phyloP scores from a whole-genome alignment of 176 grass and related monocot genomes.

The Aegilops umbellulata region DNA sequence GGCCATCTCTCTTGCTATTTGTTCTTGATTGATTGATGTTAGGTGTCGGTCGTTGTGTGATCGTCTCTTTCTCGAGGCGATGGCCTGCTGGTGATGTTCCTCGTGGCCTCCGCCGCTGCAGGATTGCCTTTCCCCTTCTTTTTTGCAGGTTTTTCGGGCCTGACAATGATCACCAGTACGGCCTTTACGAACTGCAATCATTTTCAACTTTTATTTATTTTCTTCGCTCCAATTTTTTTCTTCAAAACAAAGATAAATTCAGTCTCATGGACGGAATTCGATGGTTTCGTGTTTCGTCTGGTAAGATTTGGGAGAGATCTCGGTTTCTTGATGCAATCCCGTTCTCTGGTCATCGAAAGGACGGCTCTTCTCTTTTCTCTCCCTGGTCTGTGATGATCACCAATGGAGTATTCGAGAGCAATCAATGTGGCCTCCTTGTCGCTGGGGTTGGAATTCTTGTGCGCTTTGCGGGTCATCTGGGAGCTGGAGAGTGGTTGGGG shows the following conservation, averaged over 20 bases:
- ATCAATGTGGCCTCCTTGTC: slow-evolving; percentile 38
- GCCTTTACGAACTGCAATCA: background rate
- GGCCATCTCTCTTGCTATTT: background rate
- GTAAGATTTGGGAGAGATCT: background rate
- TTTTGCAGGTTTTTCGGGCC: slow-evolving; percentile 10
- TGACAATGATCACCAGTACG: background rate
- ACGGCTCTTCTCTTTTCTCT: background rate
- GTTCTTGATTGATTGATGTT: background rate
- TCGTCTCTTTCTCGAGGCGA: background rate
- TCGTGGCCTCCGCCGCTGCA: background rate
- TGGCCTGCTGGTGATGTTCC: background rate
- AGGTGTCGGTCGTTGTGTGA: background rate
- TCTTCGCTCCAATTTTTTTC: background rate
- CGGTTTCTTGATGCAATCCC: background rate
- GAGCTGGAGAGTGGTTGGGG: slow-evolving; percentile 40
- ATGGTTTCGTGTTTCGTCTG: background rate
- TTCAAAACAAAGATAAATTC: background rate
- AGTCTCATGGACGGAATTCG: background rate
- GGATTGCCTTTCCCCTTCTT: background rate
- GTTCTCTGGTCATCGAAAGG: background rate
- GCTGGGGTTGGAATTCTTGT: slow-evolving; percentile 24
- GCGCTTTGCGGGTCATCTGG: slow-evolving; percentile 25
- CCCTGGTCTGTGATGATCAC: slow-evolving; percentile 15
- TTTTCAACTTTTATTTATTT: background rate
- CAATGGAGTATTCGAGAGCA: background rate